These are phyloP conservation scores for Glaciozyma antarctica DNA, from an alignment of 768 basidiomycete species.

Conservation along the genomic window DNA sequence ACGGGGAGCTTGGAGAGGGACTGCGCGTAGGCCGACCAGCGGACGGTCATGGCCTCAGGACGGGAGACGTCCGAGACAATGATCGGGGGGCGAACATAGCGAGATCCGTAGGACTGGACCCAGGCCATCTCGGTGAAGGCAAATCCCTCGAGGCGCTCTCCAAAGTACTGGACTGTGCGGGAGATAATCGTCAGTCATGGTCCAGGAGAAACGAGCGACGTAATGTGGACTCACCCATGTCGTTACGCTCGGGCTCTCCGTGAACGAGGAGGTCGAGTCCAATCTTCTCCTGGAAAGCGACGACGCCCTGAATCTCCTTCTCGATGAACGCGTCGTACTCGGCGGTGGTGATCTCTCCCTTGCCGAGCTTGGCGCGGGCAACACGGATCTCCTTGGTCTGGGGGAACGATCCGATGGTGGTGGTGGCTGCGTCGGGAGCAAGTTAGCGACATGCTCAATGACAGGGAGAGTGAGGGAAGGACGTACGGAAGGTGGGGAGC, in stretches of 20 bases:
- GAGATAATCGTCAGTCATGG: neutral
- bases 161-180: slow-evolving; percentile 89
- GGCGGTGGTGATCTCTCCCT: slow-evolving; percentile 71
- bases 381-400: slow-evolving; percentile 99
- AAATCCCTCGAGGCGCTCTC: slow-evolving; percentile 87
- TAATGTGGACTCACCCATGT: slow-evolving; percentile 72
- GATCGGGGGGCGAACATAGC: slow-evolving; percentile 97
- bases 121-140: slow-evolving; percentile 98
- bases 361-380: slow-evolving; percentile 88
- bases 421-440: slow-evolving; percentile 13
- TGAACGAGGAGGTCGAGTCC: slow-evolving; percentile 96
- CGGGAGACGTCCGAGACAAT: slow-evolving; percentile 97
- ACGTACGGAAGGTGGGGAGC: slow-evolving; percentile 95
- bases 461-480: slow-evolving; percentile 75
- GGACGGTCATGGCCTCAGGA: slow-evolving; percentile 83
- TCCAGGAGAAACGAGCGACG: neutral
- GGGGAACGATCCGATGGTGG: slow-evolving; percentile 41
- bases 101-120: slow-evolving; percentile 99
- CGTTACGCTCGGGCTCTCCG: slow-evolving; percentile 97
- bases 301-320: slow-evolving; percentile 87
- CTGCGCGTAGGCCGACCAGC: slow-evolving; percentile 95
- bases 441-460: slow-evolving; percentile 31
- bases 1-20: slow-evolving; percentile 84
- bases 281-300: slow-evolving; percentile 92
- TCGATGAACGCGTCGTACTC: slow-evolving; percentile 97